Conservation (phyloP, 306 rosid genomes). For the Dicorynia guianensis region DNA sequence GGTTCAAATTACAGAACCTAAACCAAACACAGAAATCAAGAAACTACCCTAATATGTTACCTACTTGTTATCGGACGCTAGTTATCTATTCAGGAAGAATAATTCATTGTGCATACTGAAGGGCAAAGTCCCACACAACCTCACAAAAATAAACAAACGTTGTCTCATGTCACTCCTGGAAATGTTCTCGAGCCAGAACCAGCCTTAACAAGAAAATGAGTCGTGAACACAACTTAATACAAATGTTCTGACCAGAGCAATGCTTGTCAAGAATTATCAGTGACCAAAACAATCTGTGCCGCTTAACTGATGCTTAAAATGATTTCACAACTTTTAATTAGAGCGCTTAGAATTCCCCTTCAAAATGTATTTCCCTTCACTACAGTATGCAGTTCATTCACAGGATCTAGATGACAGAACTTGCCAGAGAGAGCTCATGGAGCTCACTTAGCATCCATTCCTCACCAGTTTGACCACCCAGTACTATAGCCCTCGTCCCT, state of each 20-base stretch:
- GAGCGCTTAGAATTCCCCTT: constrained; percentile 30
- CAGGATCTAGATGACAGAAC: constrained; percentile 63
- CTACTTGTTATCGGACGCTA: constrained; percentile 71
- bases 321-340: constrained; percentile 45
- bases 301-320: constrained; percentile 45
- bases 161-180: constrained; percentile 57
- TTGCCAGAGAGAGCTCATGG: constrained; percentile 95
- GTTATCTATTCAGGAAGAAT: constrained; percentile 73
- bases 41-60: constrained; percentile 63
- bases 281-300: constrained; percentile 51
- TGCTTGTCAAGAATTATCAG: constrained; percentile 48
- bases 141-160: constrained; percentile 61
- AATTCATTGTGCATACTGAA: constrained; percentile 63
- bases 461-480: constrained; percentile 99
- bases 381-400: constrained; percentile 45
- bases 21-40: constrained; percentile 59
- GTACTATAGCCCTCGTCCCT: constrained; percentile 95
- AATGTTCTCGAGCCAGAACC: constrained; percentile 67
- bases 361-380: constrained; percentile 12
- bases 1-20: constrained; percentile 68
- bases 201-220: constrained; percentile 52
- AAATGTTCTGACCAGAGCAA: constrained; percentile 57
- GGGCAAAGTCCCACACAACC: constrained; percentile 75
- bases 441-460: constrained; percentile 98
- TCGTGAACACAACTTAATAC: constrained; percentile 46